A percentile compares a stretch with the other conserved stretches of the same genome.
Conservation (phyloP, 208 protist genomes). For the Willaertia magna region DNA sequence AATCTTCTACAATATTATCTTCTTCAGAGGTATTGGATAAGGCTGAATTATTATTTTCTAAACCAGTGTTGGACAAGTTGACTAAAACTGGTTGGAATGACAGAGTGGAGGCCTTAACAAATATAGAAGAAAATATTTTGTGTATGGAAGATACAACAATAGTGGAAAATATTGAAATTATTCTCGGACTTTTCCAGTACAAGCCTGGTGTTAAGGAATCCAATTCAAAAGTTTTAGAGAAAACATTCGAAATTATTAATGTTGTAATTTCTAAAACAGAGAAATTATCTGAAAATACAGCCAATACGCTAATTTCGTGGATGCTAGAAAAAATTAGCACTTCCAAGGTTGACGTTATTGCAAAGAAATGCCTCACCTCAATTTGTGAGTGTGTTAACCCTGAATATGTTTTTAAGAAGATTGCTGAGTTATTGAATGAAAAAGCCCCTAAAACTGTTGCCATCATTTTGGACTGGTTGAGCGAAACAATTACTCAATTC, state of each 20-base stretch:
- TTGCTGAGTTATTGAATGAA: neutral
- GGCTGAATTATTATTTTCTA: neutral
- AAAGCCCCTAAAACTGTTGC: neutral
- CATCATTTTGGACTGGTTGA: neutral
- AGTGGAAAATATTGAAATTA: neutral
- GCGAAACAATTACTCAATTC: neutral
- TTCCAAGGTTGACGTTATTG: neutral
- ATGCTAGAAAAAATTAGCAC: neutral
- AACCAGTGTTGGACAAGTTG: neutral
- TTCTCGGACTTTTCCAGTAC: neutral
- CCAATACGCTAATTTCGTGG: neutral
- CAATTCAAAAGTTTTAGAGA: neutral
- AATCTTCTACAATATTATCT: neutral
- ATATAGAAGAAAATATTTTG: neutral
- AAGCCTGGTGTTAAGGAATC: neutral
- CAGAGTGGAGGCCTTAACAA: neutral
- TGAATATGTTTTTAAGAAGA: constrained; percentile 1
- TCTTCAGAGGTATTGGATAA: neutral
- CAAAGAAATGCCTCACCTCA: neutral
- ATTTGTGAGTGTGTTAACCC: neutral
- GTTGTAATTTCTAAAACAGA: neutral
- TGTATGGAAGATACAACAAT: neutral
- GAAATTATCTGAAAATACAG: neutral
- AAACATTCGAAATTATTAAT: neutral
- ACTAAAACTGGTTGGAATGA: neutral